Conservation (phyloP, 1,139 yeast genomes). For the Chernovozyma aurita region DNA sequence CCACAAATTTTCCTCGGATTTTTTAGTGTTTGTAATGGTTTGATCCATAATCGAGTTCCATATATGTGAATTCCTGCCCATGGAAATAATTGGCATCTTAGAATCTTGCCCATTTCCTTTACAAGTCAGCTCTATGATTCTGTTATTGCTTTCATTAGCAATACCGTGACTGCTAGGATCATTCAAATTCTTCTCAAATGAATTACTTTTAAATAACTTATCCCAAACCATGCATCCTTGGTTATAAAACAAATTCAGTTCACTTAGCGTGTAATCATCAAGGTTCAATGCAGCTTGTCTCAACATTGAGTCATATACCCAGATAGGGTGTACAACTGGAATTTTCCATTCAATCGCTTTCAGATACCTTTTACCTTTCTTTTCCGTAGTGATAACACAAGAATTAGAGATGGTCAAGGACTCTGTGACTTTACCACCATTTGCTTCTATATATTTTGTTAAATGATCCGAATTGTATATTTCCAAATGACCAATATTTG, state of each 20-base stretch:
- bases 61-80: slow-evolving; percentile 19
- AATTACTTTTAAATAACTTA: slow-evolving; percentile 9
- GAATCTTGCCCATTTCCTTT: neutral
- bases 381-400: slow-evolving; percentile 51
- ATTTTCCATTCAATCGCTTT: slow-evolving; percentile 67
- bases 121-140: no score
- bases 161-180: no score
- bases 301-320: slow-evolving; percentile 62
- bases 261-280: slow-evolving; percentile 34
- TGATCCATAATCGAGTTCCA: slow-evolving; percentile 52
- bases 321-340: slow-evolving; percentile 69
- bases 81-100: neutral
- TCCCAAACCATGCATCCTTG: slow-evolving; percentile 54
- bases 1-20: slow-evolving; percentile 24
- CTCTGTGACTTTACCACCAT: slow-evolving; percentile 60
- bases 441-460: slow-evolving; percentile 32
- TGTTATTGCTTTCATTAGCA: no score
- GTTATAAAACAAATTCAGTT: slow-evolving; percentile 31
- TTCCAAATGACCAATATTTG: slow-evolving; percentile 7
- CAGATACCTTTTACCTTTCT: slow-evolving; percentile 55
- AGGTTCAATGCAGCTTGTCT: slow-evolving; percentile 58
- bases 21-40: slow-evolving; percentile 15
- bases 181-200: no score
- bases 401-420: slow-evolving; percentile 50
- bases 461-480: slow-evolving; percentile 12